Base-by-base conservation (phyloP, 306 rosid species). In the Pterocarpus santalinus region DNA sequence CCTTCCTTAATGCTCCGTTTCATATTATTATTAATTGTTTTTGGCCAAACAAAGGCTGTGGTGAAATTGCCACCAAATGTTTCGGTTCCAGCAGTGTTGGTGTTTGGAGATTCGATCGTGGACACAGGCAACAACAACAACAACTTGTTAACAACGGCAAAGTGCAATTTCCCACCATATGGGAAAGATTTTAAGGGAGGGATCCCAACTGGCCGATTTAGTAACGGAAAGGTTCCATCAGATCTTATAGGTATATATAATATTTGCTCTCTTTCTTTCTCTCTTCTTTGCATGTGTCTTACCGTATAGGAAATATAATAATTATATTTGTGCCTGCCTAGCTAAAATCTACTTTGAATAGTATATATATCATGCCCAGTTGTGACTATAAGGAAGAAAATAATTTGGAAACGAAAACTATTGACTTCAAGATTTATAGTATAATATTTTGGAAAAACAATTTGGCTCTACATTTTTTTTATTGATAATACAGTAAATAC, bases 51-150 rank as follows among this genome's bases (percentile, higher is more conserved):
- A 39, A 22, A 67, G 81, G 87, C 13, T 39, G 0, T 36, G 39
- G 5, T 80, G 71, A 74, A 76, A 56, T 61, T 94, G 2, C 95
- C 97, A 64, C 82, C 85, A 36, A 84, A 85, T 51, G 70, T 53
- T 43, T 36, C 85, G 3, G 38, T 90, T 47, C 92, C 98, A 0
- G 98, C 97, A 4, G 76, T 90, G 3, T 63, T 88, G 0, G 90
- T 86, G 56, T 88, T 94, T 8, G 98, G 98, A 44, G 98, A 92
- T 41, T 92, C 97, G 0, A 88, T 92, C 33, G 77, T 92, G 80
- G 98, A 94, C 49, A 94, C 98, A 0, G 97, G 98, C 51, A 92
- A 87, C 80, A 94, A 94, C 84, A 90, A 94, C 87, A 5, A 86
- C 67, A 86, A 79, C 51, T 11, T 16, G 3, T 3, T 5, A 72